phyloP scores from a whole-genome alignment of 352 stramenopile genomes.

The Pythium volutum region DNA sequence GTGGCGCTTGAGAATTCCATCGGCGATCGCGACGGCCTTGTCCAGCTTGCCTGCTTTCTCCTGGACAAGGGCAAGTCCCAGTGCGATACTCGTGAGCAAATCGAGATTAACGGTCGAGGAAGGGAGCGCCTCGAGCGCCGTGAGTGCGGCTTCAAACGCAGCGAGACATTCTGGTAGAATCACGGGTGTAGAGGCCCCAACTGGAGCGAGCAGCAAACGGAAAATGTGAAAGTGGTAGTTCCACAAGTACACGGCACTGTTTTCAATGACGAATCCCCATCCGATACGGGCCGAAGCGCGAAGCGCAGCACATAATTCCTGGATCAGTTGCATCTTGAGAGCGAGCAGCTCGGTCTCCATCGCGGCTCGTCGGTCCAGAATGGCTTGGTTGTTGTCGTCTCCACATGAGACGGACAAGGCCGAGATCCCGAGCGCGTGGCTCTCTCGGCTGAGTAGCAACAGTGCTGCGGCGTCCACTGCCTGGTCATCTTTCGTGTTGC shows the following conservation, averaged over 20 bases:
- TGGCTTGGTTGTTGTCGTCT: neutral
- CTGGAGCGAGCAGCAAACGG: constrained; percentile 27
- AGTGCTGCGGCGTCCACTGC: constrained; percentile 1
- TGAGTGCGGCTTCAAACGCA: constrained; percentile 58
- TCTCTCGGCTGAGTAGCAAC: constrained; percentile 16
- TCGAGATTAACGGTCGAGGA: constrained; percentile 29
- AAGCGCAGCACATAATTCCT: constrained; percentile 34
- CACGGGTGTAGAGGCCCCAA: neutral
- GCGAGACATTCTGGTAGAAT: constrained; percentile 58
- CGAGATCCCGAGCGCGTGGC: constrained; percentile 3
- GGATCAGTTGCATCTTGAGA: constrained; percentile 52
- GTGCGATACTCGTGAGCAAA: constrained; percentile 42
- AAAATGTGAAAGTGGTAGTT: constrained; percentile 92
- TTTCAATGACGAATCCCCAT: constrained; percentile 72
- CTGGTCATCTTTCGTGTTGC: neutral
- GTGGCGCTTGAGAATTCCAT: constrained; percentile 52
- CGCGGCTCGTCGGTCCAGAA: neutral
- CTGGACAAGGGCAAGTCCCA: constrained; percentile 54
- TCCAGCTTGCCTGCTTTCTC: constrained; percentile 45
- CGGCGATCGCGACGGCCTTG: constrained; percentile 44
- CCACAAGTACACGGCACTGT: constrained; percentile 85
- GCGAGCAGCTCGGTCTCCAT: constrained; percentile 25
- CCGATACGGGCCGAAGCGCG: constrained; percentile 38
- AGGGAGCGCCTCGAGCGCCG: constrained; percentile 37
- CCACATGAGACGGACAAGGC: neutral